Evolutionary conservation across 2,329 filamentous ascomycete genomes (phyloP), one percentile per base, ranked within the genome.

Genomic region (Emmonsia crescens): DNA sequence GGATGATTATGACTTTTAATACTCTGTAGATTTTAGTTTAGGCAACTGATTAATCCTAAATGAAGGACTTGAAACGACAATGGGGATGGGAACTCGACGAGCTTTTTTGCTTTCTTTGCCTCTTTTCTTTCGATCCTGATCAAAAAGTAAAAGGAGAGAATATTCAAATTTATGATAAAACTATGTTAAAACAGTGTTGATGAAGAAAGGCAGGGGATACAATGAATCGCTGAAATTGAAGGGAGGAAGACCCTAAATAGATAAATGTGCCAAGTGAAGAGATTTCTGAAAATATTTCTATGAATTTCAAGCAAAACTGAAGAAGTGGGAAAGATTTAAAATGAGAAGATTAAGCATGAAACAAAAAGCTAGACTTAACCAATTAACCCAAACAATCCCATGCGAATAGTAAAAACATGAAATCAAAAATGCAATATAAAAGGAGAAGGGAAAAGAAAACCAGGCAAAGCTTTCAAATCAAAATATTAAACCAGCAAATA

Each of bases 1-100:
- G 57, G 40, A 59, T 51, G 33, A 52, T 52, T 59, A 36, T 59
- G 57, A 40, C 14, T 46, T 57, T 57, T 57, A 46, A 31, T n/a
- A 31, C 38, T n/a, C 33, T 12, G 56, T 44, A 57, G 12, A 40
- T 56, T 38, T 24, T 54, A 36, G 19, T 21, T 21, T 24, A 21
- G n/a, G 31, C 6, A 29, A 57, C 40, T 14, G 10, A 46, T n/a
- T 46, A 57, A 31, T 16, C 8, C 10, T 24, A 8, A 21, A 44
- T 44, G 27, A 46, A 46, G 8, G 38, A 21, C 36, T 8, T 44
- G 36, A 9, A 9, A n/a, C 24, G 38, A 57, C n/a, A 36, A 12
- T 54, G n/a, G 33, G 21, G 9, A 56, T 38, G n/a, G 10, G 33
- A 19, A 19, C 12, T 27, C 27, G 33, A 21, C 6, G 21, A 27